Percentiles rank a stretch among this genome's conserved stretches.
Conservation (phyloP, 352 stramenopile species). For the Phytophthora kernoviae region DNA sequence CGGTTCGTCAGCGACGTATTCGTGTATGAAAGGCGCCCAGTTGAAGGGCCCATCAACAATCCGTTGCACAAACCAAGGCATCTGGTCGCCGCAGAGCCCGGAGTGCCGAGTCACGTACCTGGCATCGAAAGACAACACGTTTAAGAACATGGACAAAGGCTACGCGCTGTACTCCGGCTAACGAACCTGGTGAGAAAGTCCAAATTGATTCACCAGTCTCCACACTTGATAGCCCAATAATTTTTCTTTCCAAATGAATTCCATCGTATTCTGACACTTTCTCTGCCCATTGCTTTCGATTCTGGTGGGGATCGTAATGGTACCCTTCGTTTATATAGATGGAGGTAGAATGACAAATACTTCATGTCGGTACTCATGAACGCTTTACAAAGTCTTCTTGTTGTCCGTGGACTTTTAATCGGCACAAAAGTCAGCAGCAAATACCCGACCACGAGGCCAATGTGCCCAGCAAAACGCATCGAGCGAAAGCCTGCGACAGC, state of each 20-base stretch:
- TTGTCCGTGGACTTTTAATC: slow-evolving; percentile 36
- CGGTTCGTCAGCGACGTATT: slow-evolving; percentile 40
- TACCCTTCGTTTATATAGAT: slow-evolving; percentile 21
- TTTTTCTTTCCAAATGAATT: slow-evolving; percentile 11
- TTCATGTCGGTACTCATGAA: slow-evolving; percentile 4
- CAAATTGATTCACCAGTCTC: neutral
- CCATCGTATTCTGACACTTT: slow-evolving; percentile 29
- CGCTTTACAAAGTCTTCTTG: slow-evolving; percentile 41
- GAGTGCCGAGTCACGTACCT: slow-evolving; percentile 55
- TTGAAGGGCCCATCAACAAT: slow-evolving; percentile 37
- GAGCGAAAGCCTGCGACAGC: slow-evolving; percentile 51
- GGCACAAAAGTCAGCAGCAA: slow-evolving; percentile 45
- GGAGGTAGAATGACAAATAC: slow-evolving; percentile 2
- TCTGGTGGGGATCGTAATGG: slow-evolving; percentile 4
- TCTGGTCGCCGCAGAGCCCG: slow-evolving; percentile 40
- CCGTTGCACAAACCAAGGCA: slow-evolving; percentile 40
- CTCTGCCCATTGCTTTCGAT: slow-evolving; percentile 8
- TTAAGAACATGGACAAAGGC: slow-evolving; percentile 54
- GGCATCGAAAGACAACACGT: slow-evolving; percentile 55
- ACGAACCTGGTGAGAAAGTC: neutral
- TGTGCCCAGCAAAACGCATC: slow-evolving; percentile 68
- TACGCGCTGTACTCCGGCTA: slow-evolving; percentile 65
- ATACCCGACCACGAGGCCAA: slow-evolving; percentile 45
- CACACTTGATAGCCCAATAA: slow-evolving; percentile 1
- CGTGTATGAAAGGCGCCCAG: slow-evolving; percentile 47